These are phyloP conservation scores for Pseudognaphalium luteoalbum DNA, from an alignment of 129 eudicot genomes.

Conservation along the genomic window DNA sequence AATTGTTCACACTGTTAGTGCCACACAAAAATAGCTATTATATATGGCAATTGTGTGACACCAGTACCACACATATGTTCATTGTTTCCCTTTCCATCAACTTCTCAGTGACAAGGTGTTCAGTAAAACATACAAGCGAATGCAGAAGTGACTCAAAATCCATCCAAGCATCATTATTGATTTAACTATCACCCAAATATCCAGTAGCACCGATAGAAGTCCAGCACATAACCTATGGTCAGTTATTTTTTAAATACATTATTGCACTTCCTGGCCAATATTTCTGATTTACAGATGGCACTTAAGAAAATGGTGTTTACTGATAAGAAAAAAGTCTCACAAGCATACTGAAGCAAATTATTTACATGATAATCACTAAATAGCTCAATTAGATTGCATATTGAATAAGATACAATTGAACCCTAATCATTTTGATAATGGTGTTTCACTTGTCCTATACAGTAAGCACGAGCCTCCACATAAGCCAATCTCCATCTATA, in stretches of 20 bases:
- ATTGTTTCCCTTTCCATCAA: no score
- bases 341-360: background rate
- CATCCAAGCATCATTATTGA: slow-evolving; percentile 4
- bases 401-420: background rate
- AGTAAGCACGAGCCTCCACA: background rate
- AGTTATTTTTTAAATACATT: background rate
- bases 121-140: slow-evolving; percentile 1
- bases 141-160: background rate
- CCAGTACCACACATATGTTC: background rate
- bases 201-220: background rate
- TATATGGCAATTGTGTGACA: background rate
- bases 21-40: background rate
- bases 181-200: background rate
- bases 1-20: background rate
- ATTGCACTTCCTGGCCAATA: background rate
- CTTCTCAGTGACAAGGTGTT: no score
- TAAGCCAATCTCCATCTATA: background rate
- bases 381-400: background rate
- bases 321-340: background rate
- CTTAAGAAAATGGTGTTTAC: background rate
- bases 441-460: background rate
- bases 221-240: no score
- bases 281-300: background rate
- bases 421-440: background rate
- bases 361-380: background rate